phyloP scores from a whole-genome alignment of 805 yeast genomes.

The Priceomyces castillae region DNA sequence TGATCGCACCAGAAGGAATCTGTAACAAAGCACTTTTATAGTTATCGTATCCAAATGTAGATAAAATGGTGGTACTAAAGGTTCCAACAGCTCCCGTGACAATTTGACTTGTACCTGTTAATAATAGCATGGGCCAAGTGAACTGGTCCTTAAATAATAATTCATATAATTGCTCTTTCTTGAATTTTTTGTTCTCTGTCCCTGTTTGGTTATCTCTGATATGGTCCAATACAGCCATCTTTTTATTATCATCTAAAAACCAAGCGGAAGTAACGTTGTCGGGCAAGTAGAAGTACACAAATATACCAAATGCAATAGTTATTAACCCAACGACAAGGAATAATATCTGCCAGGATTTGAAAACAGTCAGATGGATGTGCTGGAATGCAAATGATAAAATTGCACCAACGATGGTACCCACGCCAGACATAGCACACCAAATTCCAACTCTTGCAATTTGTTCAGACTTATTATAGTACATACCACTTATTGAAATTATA shows the following conservation, averaged over 20 bases:
- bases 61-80: conserved; percentile 52
- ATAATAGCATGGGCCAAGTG: conserved; percentile 47
- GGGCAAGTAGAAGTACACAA: conserved; percentile 46
- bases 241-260: conserved; percentile 43
- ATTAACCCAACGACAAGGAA: conserved; percentile 55
- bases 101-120: conserved; percentile 47
- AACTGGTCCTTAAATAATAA: conserved; percentile 44
- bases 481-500: conserved; percentile 54
- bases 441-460: conserved; percentile 52
- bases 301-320: conserved; percentile 49
- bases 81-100: conserved; percentile 53
- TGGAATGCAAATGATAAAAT: conserved; percentile 50
- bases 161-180: conserved; percentile 45
- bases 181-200: conserved; percentile 46
- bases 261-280: conserved; percentile 42
- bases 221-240: conserved; percentile 40
- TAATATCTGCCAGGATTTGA: conserved; percentile 61
- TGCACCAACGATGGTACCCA: conserved; percentile 51
- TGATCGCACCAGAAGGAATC: conserved; percentile 57
- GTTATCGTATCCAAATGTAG: conserved; percentile 47
- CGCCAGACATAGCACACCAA: conserved; percentile 59
- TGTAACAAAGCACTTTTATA: conserved; percentile 49
- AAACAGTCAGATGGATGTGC: conserved; percentile 34
- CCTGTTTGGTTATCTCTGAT: conserved; percentile 52
- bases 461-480: conserved; percentile 58